Base-by-base conservation (phyloP, 2,329 filamentous ascomycete genomes). In the Achaetomium macrosporum region DNA sequence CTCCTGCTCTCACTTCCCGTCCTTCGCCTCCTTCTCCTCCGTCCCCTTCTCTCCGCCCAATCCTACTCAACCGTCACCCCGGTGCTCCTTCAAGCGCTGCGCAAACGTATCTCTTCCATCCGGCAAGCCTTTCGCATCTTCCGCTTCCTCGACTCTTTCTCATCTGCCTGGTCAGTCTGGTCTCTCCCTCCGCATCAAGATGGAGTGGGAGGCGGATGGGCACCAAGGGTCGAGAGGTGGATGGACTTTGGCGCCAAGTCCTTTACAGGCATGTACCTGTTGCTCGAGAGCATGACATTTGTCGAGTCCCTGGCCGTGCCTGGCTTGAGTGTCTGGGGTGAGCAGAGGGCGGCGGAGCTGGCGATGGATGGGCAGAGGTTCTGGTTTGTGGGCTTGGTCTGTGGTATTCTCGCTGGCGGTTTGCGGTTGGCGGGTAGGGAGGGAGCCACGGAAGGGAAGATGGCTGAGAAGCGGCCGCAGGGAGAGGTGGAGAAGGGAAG, bases 101-200 rank as follows among this genome's bases (percentile, higher is more conserved):
- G 71, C 54, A 56, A 63, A 42, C 71, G 71, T 37, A 63, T 82
- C 50, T 75, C 73, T 56, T 62, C 79, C 41, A 69, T 70, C 16
- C 76, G 87, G 36, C 79, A 85, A 19, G 83, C 80, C 67, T 76
- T 89, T 64, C 81, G 87, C 12, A 71, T 87, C 53, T 85, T 88
- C 65, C 82, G 83, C 61, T 88, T 85, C 64, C 68, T 87, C 48
- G 80, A 82, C 42, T 76, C 74, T 45, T 84, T 87, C 59, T 64
- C 71, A 20, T 65, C 70, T 2, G 79, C 82, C 1, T 76, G 74
- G 63, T 63, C 64, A 2, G 63, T 73, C 30, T 79, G 73, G 59
- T 8, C 19, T 5, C 33, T 35, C 10, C 33, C 33, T 37, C 35
- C 25, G 35, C 35, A 16, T 13, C 35, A n/a, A 5, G 11, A 44